Percentiles rank a stretch among this genome's conserved stretches.
These are phyloP conservation scores for Argentina anserina DNA, from an alignment of 306 rosid species.

Conservation along the genomic window DNA sequence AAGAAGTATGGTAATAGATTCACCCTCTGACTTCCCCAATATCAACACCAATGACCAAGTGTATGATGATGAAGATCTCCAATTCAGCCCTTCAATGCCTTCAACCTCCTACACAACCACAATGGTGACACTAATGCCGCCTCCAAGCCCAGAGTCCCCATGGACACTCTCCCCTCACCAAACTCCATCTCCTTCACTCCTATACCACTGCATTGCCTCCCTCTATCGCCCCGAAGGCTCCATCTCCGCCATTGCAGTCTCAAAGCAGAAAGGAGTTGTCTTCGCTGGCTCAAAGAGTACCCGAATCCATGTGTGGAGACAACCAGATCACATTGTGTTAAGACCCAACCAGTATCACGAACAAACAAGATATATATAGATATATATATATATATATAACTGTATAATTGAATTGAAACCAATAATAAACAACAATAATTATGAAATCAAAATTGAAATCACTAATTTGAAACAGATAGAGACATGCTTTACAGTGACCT, in stretches of 20 bases:
- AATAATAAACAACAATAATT: too few species aligned
- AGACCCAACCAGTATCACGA: too few species aligned
- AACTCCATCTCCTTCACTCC: conserved; percentile 58
- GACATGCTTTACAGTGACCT: too few species aligned
- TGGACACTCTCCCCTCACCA: conserved; percentile 68
- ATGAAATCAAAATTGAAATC: too few species aligned
- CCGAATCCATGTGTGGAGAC: conserved; percentile 58
- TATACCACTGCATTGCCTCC: conserved; percentile 66
- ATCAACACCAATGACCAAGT: conserved; percentile 33
- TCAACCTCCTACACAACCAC: conserved; percentile 25
- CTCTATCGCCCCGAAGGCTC: conserved; percentile 66
- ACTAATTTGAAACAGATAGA: too few species aligned
- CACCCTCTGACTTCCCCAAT: conserved; percentile 26
- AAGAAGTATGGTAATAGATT: conserved; percentile 20
- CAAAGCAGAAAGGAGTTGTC: conserved; percentile 40
- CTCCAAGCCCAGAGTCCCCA: conserved; percentile 62
- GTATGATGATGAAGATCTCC: conserved; percentile 40
- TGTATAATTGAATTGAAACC: too few species aligned
- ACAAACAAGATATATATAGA: too few species aligned
- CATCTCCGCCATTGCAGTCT: conserved; percentile 51
- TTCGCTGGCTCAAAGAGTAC: conserved; percentile 60
- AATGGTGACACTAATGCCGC: conserved; percentile 22
- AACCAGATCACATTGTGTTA: conserved; percentile 56
- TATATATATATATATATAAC: too few species aligned
- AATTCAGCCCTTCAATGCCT: conserved; percentile 30